phyloP scores from a whole-genome alignment of 2,329 filamentous ascomycete species.

The Cladophialophora psammophila region DNA sequence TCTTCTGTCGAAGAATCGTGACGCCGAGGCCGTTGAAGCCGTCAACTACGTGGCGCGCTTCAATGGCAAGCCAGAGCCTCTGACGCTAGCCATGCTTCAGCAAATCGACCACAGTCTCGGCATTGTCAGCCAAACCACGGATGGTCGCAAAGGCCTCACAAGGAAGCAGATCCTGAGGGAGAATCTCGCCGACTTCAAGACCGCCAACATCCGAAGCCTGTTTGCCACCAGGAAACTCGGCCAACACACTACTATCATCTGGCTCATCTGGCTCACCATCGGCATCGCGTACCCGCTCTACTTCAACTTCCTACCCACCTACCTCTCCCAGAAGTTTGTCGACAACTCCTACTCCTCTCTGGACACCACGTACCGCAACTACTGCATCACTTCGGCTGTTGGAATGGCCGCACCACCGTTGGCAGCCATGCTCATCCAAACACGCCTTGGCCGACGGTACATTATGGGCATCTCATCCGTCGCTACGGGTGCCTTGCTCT shows the following conservation, averaged over 20 bases:
- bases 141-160: no score
- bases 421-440: conserved; percentile 75
- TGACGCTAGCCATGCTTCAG: no score
- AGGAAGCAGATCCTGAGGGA: conserved; percentile 47
- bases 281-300: conserved; percentile 69
- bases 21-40: no score
- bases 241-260: conserved; percentile 61
- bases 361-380: conserved; percentile 72
- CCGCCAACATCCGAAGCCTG: conserved; percentile 68
- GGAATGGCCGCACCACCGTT: conserved; percentile 76
- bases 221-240: conserved; percentile 72
- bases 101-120: no score
- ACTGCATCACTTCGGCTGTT: conserved; percentile 74
- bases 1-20: no score
- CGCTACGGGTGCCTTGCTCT: conserved; percentile 72
- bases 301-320: conserved; percentile 70
- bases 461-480: conserved; percentile 70
- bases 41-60: no score
- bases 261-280: conserved; percentile 77
- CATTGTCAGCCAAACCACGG: no score
- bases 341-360: conserved; percentile 65
- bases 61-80: no score
- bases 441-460: conserved; percentile 73
- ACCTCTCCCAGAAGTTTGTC: conserved; percentile 66
- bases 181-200: conserved; percentile 26